These are phyloP conservation scores for Bothriochloa decipiens DNA, from an alignment of 176 grass and related monocot genomes.

Conservation along the genomic window DNA sequence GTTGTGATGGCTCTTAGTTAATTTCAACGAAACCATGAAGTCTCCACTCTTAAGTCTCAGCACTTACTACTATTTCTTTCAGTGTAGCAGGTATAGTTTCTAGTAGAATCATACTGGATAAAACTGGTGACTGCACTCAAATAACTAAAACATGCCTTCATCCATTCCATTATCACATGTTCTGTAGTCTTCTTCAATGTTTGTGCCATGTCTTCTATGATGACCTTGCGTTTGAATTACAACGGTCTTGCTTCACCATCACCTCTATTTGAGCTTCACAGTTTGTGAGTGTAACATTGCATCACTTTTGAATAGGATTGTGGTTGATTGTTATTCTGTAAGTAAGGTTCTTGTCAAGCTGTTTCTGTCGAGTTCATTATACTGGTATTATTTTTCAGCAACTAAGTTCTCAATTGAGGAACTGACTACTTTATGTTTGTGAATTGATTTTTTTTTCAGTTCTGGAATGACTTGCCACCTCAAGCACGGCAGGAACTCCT, in stretches of 20 bases:
- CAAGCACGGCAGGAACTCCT: constrained; percentile 75
- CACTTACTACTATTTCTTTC: constrained; percentile 22
- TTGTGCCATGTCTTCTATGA: background rate
- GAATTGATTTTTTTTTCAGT: constrained; percentile 58
- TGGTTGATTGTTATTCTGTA: constrained; percentile 9
- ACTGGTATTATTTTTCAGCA: background rate
- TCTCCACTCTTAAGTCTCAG: background rate
- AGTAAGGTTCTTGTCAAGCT: background rate
- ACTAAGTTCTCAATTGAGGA: background rate
- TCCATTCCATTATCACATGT: background rate
- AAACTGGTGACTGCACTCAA: constrained; percentile 7
- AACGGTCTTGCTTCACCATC: background rate
- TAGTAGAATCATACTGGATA: constrained; percentile 31
- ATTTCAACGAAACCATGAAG: constrained; percentile 5
- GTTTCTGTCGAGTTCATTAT: background rate
- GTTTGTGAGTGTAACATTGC: background rate
- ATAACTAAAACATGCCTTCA: background rate
- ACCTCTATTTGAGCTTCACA: background rate
- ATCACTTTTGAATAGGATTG: too few species aligned
- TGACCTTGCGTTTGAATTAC: background rate
- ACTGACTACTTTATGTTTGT: constrained; percentile 26
- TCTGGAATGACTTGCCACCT: constrained; percentile 77
- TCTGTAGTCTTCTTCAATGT: background rate
- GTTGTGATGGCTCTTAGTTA: background rate
- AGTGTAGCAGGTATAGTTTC: background rate